These are phyloP conservation scores for Fusarium oligoseptatum DNA, from an alignment of 2,329 filamentous ascomycete species.

Conservation along the genomic window DNA sequence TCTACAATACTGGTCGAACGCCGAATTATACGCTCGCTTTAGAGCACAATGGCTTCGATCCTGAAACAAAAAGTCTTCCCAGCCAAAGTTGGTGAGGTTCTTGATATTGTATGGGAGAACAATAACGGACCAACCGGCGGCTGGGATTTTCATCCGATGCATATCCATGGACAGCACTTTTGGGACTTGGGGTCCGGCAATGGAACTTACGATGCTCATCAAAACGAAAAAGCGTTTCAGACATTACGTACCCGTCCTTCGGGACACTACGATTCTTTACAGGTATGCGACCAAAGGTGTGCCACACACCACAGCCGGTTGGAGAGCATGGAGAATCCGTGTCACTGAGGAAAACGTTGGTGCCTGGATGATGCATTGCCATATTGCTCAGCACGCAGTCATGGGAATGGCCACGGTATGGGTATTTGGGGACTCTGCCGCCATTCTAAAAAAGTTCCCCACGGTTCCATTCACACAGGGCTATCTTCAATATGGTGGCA, in stretches of 20 bases:
- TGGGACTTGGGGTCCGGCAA: conserved; percentile 29
- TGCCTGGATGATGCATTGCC: conserved; percentile 74
- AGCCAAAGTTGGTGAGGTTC: conserved; percentile 66
- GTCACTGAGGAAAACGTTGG: conserved; percentile 61
- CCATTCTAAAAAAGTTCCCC: conserved; percentile 32
- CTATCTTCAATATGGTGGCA: conserved; percentile 60
- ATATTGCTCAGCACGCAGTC: conserved; percentile 69
- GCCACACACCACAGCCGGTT: conserved; percentile 62
- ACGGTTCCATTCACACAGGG: conserved; percentile 53
- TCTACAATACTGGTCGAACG: conserved; percentile 27
- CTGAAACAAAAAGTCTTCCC: conserved; percentile 63
- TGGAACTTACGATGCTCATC: conserved; percentile 19
- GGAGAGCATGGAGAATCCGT: conserved; percentile 71
- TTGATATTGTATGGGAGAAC: conserved; percentile 65
- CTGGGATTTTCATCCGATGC: conserved; percentile 34
- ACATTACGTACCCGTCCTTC: conserved; percentile 27
- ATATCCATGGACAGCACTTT: conserved; percentile 26
- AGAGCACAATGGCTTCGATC: conserved; percentile 67
- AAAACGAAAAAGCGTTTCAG: conserved; percentile 22
- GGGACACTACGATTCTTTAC: conserved; percentile 60
- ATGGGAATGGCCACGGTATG: conserved; percentile 59
- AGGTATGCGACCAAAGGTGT: conserved; percentile 60
- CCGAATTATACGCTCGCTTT: conserved; percentile 66
- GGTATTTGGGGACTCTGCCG: conserved; percentile 44
- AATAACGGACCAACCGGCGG: conserved; percentile 51